Evolutionary conservation across 495 filamentous ascomycete genomes (phyloP).

Genomic region (Talaromyces ruber): DNA sequence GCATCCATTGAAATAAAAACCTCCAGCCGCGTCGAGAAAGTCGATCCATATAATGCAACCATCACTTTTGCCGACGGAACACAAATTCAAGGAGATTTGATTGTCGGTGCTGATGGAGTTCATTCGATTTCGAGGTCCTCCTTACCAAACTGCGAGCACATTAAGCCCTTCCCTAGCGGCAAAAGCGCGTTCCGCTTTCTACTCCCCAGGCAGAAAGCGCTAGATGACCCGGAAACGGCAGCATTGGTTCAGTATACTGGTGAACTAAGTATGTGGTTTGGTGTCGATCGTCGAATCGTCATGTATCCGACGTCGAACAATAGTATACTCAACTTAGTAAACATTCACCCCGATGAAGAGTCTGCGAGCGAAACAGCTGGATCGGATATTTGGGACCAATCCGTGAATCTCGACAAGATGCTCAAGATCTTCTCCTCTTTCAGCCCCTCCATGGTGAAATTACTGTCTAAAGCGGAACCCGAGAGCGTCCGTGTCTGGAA

Average conservation of each 20-base stretch:
- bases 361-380: slow-evolving; percentile 28
- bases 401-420: slow-evolving; percentile 34
- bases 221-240: slow-evolving; percentile 36
- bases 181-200: slow-evolving; percentile 19
- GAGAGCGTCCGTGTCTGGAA: slow-evolving; percentile 47
- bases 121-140: slow-evolving; percentile 23
- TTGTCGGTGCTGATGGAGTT: slow-evolving; percentile 44
- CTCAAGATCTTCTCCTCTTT: slow-evolving; percentile 44
- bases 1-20: slow-evolving; percentile 30
- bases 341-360: background rate
- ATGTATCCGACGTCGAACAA: slow-evolving; percentile 39
- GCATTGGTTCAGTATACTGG: slow-evolving; percentile 28
- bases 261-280: slow-evolving; percentile 42
- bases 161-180: slow-evolving; percentile 2
- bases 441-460: slow-evolving; percentile 29
- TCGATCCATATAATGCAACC: slow-evolving; percentile 31
- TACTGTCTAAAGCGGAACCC: slow-evolving; percentile 41
- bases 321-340: slow-evolving; percentile 1
- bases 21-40: slow-evolving; percentile 31
- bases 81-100: slow-evolving; percentile 28
- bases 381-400: slow-evolving; percentile 36
- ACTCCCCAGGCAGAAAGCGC: slow-evolving; percentile 12
- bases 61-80: slow-evolving; percentile 26
- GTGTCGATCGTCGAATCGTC: slow-evolving; percentile 42
- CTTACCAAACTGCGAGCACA: slow-evolving; percentile 17